Evolutionary conservation across 371 early-diverging fungal species (phyloP).

Genomic region (Quaeritorhiza haematococci): DNA sequence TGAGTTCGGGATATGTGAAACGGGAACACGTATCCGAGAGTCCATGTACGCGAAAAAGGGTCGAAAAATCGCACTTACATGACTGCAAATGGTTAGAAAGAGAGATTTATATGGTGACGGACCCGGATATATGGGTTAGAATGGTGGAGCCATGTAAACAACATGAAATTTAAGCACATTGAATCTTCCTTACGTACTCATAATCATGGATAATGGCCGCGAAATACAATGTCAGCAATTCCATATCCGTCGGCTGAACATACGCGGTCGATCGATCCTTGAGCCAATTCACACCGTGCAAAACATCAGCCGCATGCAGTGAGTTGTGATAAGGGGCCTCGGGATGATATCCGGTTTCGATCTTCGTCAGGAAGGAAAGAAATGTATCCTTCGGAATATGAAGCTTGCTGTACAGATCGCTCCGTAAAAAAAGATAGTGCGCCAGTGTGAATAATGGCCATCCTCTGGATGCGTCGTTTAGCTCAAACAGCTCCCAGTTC

Average conservation of each 20-base stretch:
- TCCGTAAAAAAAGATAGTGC: constrained; percentile 22
- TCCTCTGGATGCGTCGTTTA: constrained; percentile 4
- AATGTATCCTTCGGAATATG: constrained; percentile 30
- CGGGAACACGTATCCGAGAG: too few relatives aligned
- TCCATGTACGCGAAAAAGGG: too few relatives aligned
- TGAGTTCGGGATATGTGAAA: background rate
- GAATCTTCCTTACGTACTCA: too few relatives aligned
- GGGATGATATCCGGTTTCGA: constrained; percentile 41
- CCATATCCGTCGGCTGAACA: constrained; percentile 13
- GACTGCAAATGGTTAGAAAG: too few relatives aligned
- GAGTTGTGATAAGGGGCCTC: constrained; percentile 42
- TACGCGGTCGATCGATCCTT: constrained; percentile 11
- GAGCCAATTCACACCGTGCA: constrained; percentile 41
- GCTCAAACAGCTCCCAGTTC: constrained; percentile 25
- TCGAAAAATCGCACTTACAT: background rate
- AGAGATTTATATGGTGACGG: too few relatives aligned
- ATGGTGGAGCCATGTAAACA: too few relatives aligned
- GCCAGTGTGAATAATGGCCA: constrained; percentile 21
- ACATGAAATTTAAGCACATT: too few relatives aligned
- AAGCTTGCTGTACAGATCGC: constrained; percentile 29
- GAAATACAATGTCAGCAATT: background rate
- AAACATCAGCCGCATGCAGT: constrained; percentile 48
- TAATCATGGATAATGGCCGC: constrained; percentile 32
- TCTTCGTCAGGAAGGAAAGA: constrained; percentile 27
- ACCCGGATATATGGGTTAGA: too few relatives aligned